Evolutionary conservation across 2,329 filamentous ascomycete genomes (phyloP).

Genomic region (Ilyonectria sp.): DNA sequence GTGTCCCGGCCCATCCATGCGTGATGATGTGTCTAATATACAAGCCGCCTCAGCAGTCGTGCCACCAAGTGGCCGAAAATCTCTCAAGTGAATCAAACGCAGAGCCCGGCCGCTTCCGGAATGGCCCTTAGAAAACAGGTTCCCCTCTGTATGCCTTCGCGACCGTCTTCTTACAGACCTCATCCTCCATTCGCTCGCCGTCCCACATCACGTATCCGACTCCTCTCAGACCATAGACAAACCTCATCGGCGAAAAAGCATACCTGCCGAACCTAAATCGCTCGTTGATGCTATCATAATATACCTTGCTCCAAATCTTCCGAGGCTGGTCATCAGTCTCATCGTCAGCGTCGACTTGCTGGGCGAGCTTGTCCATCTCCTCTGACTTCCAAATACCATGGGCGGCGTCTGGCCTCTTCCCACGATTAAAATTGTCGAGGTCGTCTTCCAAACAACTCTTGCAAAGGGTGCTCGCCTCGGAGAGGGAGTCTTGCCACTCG

Average conservation of each 20-base stretch:
- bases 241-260: conserved; percentile 37
- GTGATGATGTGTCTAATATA: conserved; percentile 8
- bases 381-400: conserved; percentile 31
- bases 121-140: conserved; percentile 25
- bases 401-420: conserved; percentile 7
- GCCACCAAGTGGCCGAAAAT: not conserved
- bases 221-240: conserved; percentile 36
- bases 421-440: conserved; percentile 34
- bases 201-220: conserved; percentile 45
- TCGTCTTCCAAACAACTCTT: conserved; percentile 37
- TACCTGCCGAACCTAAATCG: conserved; percentile 38
- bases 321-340: conserved; percentile 35
- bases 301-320: conserved; percentile 36
- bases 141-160: conserved; percentile 41
- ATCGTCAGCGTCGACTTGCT: conserved; percentile 35
- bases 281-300: conserved; percentile 36
- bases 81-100: not conserved
- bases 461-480: conserved; percentile 19
- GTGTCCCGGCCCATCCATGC: not conserved
- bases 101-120: not conserved
- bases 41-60: conserved; percentile 5
- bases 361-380: conserved; percentile 39
- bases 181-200: conserved; percentile 36
- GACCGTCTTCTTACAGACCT: conserved; percentile 33
- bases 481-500: conserved; percentile 38